These are phyloP conservation scores for Plasmodium vinckei DNA, from an alignment of 169 alveolate genomes.

Conservation along the genomic window DNA sequence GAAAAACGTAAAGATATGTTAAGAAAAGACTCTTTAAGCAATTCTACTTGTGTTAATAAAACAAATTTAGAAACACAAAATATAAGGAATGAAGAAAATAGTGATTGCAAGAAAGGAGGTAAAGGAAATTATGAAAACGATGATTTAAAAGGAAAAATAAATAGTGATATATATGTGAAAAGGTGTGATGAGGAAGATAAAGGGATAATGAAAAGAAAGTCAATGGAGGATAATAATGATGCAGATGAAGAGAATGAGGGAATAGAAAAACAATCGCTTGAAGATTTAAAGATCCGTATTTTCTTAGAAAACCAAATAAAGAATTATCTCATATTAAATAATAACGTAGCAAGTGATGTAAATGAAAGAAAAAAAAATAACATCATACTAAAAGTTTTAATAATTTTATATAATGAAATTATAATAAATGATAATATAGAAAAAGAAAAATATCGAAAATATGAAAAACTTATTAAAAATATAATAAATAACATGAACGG, in stretches of 20 bases:
- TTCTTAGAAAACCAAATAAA: constrained; percentile 43
- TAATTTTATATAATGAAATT: constrained; percentile 32
- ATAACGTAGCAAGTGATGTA: constrained; percentile 38
- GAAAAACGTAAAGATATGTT: neutral
- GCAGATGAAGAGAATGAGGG: constrained; percentile 5
- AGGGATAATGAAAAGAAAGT: neutral
- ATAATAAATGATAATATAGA: constrained; percentile 48
- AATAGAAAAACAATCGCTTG: neutral
- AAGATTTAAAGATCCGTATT: constrained; percentile 9
- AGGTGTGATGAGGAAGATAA: neutral
- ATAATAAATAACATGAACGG: constrained; percentile 73
- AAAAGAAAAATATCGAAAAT: constrained; percentile 56
- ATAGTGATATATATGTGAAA: neutral
- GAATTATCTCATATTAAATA: constrained; percentile 33
- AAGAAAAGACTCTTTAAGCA: neutral
- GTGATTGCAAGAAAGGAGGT: neutral
- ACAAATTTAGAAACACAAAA: neutral
- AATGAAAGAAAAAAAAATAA: constrained; percentile 75
- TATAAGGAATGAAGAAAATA: neutral
- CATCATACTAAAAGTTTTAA: constrained; percentile 45
- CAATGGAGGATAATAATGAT: neutral
- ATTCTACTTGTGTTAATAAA: neutral
- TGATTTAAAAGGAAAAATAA: neutral
- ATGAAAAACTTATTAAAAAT: constrained; percentile 42
- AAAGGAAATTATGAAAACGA: neutral